Percentiles rank a stretch among this genome's conserved stretches.
phyloP scores from a whole-genome alignment of 1,284 basidiomycete species.

The Naganishia sp. region DNA sequence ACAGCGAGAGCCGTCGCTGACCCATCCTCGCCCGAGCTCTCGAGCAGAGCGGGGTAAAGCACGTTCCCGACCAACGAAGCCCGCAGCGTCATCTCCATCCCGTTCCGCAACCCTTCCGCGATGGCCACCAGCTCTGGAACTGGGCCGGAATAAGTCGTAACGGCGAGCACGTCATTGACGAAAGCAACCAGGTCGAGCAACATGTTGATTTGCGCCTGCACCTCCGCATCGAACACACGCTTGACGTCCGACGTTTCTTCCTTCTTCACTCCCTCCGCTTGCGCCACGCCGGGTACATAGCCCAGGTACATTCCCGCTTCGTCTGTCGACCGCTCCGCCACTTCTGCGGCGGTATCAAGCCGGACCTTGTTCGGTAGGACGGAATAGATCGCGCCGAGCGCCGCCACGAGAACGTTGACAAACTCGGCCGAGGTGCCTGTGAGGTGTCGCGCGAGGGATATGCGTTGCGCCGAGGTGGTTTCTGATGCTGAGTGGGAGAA shows the following conservation, averaged over 20 bases:
- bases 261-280: background rate
- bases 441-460: slow-evolving; percentile 5
- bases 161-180: slow-evolving; percentile 7
- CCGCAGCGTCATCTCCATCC: slow-evolving; percentile 76
- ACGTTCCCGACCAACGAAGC: slow-evolving; percentile 90
- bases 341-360: slow-evolving; percentile 51
- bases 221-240: slow-evolving; percentile 69
- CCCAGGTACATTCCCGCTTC: slow-evolving; percentile 1
- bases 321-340: slow-evolving; percentile 51
- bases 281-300: background rate
- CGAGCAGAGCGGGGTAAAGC: slow-evolving; percentile 87
- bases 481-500: background rate
- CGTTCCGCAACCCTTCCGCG: slow-evolving; percentile 45
- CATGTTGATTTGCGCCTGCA: slow-evolving; percentile 78
- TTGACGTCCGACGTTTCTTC: slow-evolving; percentile 51
- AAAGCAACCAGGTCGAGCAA: slow-evolving; percentile 65
- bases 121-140: background rate
- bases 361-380: slow-evolving; percentile 79
- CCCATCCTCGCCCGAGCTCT: slow-evolving; percentile 88
- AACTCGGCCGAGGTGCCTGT: slow-evolving; percentile 62
- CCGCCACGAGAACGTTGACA: slow-evolving; percentile 91
- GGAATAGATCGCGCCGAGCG: slow-evolving; percentile 90
- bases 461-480: background rate
- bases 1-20: slow-evolving; percentile 94
- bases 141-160: background rate